A percentile compares a stretch with the other conserved stretches of the same genome.
Conservation (phyloP, 495 filamentous ascomycete species). For the Xylaria sp. region DNA sequence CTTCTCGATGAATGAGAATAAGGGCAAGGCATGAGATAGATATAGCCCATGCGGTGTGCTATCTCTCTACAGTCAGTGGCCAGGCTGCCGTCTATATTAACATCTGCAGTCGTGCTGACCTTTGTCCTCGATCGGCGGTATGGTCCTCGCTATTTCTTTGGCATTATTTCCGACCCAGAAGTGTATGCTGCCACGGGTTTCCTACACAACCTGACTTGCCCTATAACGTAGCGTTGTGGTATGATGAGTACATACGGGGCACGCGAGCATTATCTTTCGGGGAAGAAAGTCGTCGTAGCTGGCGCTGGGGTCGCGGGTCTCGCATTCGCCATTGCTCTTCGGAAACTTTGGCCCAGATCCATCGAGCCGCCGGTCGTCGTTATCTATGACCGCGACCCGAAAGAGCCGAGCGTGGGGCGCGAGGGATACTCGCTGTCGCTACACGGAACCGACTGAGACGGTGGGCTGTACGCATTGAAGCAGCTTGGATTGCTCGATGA, state of each 20-base stretch:
- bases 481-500: slow-evolving; percentile 38
- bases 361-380: slow-evolving; percentile 34
- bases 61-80: not conserved
- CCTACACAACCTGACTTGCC: not conserved
- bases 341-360: slow-evolving; percentile 38
- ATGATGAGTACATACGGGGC: not conserved
- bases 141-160: not conserved
- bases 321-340: slow-evolving; percentile 42
- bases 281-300: slow-evolving; percentile 46
- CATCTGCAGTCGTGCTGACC: not conserved
- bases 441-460: slow-evolving; percentile 34
- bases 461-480: slow-evolving; percentile 35
- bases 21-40: not conserved
- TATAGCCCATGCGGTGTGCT: not conserved
- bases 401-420: slow-evolving; percentile 28
- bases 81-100: not conserved
- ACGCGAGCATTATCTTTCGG: slow-evolving; percentile 35
- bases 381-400: slow-evolving; percentile 44
- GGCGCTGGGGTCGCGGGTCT: slow-evolving; percentile 48
- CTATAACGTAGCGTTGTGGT: not conserved
- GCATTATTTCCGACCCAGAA: not conserved
- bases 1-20: not conserved
- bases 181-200: not conserved
- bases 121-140: not conserved
- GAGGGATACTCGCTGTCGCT: slow-evolving; percentile 49